A percentile compares a stretch with the other conserved stretches of the same genome.
Evolutionary conservation across 1,284 basidiomycete species (phyloP).

Genomic region (Rhodotorula sp.): DNA sequence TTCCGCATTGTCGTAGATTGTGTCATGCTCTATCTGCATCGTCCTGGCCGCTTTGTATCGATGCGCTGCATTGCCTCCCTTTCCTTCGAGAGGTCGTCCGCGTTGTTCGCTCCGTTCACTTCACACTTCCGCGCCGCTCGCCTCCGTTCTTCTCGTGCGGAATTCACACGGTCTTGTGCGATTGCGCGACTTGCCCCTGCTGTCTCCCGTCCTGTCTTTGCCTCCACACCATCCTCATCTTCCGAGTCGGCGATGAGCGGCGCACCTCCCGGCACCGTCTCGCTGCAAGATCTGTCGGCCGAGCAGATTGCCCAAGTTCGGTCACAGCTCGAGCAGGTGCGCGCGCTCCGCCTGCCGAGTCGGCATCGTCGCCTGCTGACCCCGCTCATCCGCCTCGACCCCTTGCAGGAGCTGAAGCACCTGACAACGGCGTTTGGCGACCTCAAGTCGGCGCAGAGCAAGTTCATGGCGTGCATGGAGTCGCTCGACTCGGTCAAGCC

Average conservation of each 20-base stretch:
- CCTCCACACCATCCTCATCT: not conserved
- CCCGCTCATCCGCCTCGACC: not conserved
- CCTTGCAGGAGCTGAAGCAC: slow-evolving; percentile 81
- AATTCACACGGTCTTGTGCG: no score
- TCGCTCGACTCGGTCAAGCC: slow-evolving; percentile 77
- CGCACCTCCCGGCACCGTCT: slow-evolving; percentile 32
- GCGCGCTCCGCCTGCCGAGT: slow-evolving; percentile 24
- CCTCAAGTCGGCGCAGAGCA: slow-evolving; percentile 86
- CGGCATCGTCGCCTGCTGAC: not conserved
- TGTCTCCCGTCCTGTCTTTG: no score
- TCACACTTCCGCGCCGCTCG: no score
- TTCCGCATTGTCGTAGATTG: no score
- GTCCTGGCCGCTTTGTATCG: no score
- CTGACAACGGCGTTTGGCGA: slow-evolving; percentile 89
- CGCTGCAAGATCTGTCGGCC: slow-evolving; percentile 50
- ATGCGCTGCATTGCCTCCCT: no score
- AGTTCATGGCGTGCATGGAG: slow-evolving; percentile 84
- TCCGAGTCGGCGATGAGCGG: slow-evolving; percentile 8
- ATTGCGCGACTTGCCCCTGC: no score
- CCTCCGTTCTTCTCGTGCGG: no score
- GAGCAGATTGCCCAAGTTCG: slow-evolving; percentile 80
- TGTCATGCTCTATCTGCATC: no score
- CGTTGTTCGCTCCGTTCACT: no score
- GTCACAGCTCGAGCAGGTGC: slow-evolving; percentile 83
- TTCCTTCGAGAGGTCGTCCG: no score